Evolutionary conservation across 805 yeast genomes (phyloP), one percentile per base, ranked within the genome.

Genomic region (Nakazawaea laoshanensis): DNA sequence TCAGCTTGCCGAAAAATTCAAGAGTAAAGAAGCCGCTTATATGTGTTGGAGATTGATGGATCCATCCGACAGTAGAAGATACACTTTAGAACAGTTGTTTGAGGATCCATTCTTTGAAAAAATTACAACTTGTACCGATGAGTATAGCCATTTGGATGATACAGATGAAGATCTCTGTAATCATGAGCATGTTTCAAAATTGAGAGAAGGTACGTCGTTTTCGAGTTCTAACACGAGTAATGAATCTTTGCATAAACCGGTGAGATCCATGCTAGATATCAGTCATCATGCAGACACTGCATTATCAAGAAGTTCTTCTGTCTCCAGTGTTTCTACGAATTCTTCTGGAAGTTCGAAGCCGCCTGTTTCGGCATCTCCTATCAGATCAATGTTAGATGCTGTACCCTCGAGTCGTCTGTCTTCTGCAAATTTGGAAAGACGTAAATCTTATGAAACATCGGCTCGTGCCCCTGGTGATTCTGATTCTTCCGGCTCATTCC

Each of bases 11-110:
- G 67, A 73, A 36, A 74, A 65, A 39, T 76, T 69, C 52, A 68
- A 67, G 20, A 65, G 68, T 27, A 51, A 69, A 1, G 77, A 77
- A 9, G 76, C 79, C 16, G 72, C 87, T 2, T 64, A 92, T 45
- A 74, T 66, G 5, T 76, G 84, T 7, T 80, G 88, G 86, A 70
- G 81, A 50, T 53, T 82, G 32, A 71, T 80, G 44, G 87, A 81
- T 46, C 85, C 86, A 3, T 58, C 71, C 16, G 60, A 68, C 0
- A 47, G 45, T 2, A 60, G 70, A 6, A 61, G 94, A 40, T 74
- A 74, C 48, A 62, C 67, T 12, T 45, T 82, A 40, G 61, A 66
- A 1, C 62, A 65, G 17, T 54, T 82, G 21, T 70, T 77, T 40
- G 45, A 59, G 3, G 87, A 81, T 44, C 74, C 78, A 8, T 81